These are phyloP conservation scores for Sphaerulina vaccinii DNA, from an alignment of 2,329 filamentous ascomycete species.

Conservation along the genomic window DNA sequence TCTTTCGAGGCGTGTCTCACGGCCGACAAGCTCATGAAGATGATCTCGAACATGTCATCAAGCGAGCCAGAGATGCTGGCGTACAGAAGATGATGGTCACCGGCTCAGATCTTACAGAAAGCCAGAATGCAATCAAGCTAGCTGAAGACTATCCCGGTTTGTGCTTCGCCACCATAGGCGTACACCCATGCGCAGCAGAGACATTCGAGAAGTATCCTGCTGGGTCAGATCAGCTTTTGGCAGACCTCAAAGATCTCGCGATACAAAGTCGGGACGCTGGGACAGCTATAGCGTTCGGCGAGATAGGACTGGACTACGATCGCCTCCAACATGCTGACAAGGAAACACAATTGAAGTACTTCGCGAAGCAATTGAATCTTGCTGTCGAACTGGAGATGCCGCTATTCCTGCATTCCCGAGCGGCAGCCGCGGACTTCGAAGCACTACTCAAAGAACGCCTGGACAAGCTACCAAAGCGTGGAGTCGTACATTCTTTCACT, in stretches of 20 bases:
- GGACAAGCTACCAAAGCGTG: constrained; percentile 62
- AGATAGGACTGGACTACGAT: constrained; percentile 96
- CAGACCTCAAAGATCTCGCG: constrained; percentile 64
- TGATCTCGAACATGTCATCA: constrained; percentile 74
- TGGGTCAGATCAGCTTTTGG: constrained; percentile 55
- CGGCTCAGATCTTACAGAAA: constrained; percentile 80
- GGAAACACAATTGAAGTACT: constrained; percentile 78
- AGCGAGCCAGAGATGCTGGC: constrained; percentile 72
- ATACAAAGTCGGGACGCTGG: constrained; percentile 56
- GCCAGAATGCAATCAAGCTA: constrained; percentile 69
- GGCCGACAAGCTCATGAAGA: constrained; percentile 72
- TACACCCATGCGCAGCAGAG: constrained; percentile 85
- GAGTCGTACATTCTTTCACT: constrained; percentile 93
- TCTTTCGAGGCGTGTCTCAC: constrained; percentile 82
- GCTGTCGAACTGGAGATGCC: constrained; percentile 76
- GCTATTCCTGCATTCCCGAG: constrained; percentile 87
- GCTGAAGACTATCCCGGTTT: constrained; percentile 71
- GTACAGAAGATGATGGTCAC: constrained; percentile 91
- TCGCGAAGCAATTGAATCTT: constrained; percentile 76
- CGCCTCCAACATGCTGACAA: constrained; percentile 78
- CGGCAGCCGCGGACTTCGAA: constrained; percentile 83
- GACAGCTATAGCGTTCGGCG: constrained; percentile 78
- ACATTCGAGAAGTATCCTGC: constrained; percentile 68
- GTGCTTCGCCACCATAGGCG: constrained; percentile 87
- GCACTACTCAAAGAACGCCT: constrained; percentile 58